Evolutionary conservation across 2,329 filamentous ascomycete species (phyloP).

Genomic region (Microcera coccophila): DNA sequence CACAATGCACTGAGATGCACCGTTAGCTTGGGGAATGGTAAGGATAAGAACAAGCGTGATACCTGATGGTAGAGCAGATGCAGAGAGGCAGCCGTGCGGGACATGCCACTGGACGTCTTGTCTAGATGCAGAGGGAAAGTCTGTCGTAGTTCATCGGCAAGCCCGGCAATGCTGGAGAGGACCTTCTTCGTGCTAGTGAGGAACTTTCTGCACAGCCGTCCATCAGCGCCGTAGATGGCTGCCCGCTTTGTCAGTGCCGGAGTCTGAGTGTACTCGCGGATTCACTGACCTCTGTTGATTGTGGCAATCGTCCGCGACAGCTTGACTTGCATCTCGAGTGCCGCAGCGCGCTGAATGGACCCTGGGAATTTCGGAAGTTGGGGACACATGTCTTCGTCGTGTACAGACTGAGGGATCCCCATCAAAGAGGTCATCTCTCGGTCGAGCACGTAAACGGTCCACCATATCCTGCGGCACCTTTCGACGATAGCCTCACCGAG

Average conservation of each 20-base stretch:
- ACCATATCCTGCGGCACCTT: conserved; percentile 49
- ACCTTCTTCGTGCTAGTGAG: conserved; percentile 30
- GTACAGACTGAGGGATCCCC: conserved; percentile 47
- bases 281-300: conserved; percentile 28
- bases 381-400: conserved; percentile 49
- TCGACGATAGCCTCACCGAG: conserved; percentile 40
- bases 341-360: conserved; percentile 22
- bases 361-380: conserved; percentile 31
- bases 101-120: conserved; percentile 31
- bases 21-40: not conserved
- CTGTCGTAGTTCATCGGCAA: conserved; percentile 30
- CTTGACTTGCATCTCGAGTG: conserved; percentile 32
- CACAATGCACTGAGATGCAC: conserved; percentile 26
- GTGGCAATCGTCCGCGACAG: conserved; percentile 29
- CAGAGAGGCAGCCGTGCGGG: conserved; percentile 29
- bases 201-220: conserved; percentile 30
- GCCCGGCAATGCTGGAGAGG: conserved; percentile 25
- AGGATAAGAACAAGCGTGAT: not conserved
- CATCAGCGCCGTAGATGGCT: conserved; percentile 31
- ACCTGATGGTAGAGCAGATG: conserved; percentile 34
- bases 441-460: conserved; percentile 52
- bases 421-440: conserved; percentile 52
- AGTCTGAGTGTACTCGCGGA: not conserved
- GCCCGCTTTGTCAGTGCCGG: not conserved
- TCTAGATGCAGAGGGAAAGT: conserved; percentile 29